phyloP scores from a whole-genome alignment of 805 yeast species.

The Metschnikowia corniflorae region DNA sequence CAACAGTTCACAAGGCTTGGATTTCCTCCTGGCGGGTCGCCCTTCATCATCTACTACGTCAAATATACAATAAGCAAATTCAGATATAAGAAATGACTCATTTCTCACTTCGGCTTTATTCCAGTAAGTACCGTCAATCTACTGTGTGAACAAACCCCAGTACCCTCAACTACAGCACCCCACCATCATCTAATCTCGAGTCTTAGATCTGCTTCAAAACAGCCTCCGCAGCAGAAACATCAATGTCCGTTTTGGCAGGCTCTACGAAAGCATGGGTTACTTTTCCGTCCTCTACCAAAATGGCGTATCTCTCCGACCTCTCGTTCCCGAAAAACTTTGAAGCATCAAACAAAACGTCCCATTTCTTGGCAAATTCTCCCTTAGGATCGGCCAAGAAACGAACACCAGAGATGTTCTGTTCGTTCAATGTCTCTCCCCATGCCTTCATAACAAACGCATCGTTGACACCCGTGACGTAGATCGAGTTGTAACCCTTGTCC shows the following conservation, averaged over 20 bases:
- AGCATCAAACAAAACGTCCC: slow-evolving; percentile 74
- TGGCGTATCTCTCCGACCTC: slow-evolving; percentile 73
- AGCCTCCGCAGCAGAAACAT: slow-evolving; percentile 46
- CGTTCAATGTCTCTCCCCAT: slow-evolving; percentile 54
- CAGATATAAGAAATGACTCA: too few relatives aligned
- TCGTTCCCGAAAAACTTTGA: slow-evolving; percentile 68
- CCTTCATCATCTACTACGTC: neutral
- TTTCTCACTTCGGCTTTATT: too few relatives aligned
- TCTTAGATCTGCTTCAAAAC: slow-evolving; percentile 29
- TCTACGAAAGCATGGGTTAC: slow-evolving; percentile 67
- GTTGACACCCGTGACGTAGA: slow-evolving; percentile 75
- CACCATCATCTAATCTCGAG: neutral
- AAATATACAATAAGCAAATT: too few relatives aligned
- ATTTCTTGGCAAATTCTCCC: slow-evolving; percentile 63
- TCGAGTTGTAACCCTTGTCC: slow-evolving; percentile 59
- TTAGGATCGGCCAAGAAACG: slow-evolving; percentile 75
- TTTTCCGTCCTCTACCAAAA: slow-evolving; percentile 70
- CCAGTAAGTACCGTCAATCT: too few relatives aligned
- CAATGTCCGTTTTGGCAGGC: slow-evolving; percentile 75
- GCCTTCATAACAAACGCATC: slow-evolving; percentile 84
- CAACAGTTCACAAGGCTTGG: too few relatives aligned
- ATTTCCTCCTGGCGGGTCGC: too few relatives aligned
- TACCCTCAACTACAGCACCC: too few relatives aligned
- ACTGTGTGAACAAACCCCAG: too few relatives aligned
- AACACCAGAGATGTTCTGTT: slow-evolving; percentile 29